Base-by-base conservation (phyloP, 441 rosid genomes). In the Aquilaria agallochum region DNA sequence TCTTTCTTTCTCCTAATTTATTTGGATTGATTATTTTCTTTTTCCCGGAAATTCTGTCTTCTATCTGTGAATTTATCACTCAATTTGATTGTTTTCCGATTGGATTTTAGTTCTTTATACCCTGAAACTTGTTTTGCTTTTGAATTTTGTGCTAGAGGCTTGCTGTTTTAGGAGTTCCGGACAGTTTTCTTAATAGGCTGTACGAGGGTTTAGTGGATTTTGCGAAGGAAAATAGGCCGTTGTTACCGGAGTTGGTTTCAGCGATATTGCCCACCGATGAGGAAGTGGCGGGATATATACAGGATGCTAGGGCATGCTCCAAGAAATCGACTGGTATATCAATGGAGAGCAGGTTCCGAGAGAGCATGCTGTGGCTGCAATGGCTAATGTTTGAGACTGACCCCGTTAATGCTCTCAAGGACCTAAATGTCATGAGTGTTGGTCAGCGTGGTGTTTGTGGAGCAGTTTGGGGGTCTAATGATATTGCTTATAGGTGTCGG, bases 401-500 rank as follows among this genome's bases (percentile, higher is more conserved):
- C 0, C 98, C 99, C 2, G 72, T 53, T n/a, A 32, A 31, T 65
- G 87, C 76, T 32, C 74, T 90, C 63, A 75, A 65, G 70, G 76
- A 75, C 61, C 77, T 92, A 30, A 82, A 85, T 1, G 74, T 75
- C 58, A 63, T 73, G 67, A 74, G 80, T 68, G 60, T 56, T 60
- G 90, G 85, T 48, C 84, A 76, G 70, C 90, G 89, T 46, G 99
- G 96, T 66, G 98, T 95, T 68, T 95, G 99, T 72, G 99, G 92
- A 31, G 84, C 96, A n/a, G 98, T 95, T 64, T 95, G 98, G 99
- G 99, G 96, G 60, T 63, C 50, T 14, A 80, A 85, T 78, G 99
- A 95, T 78, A 80, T 95, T 64, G 99, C 99, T 5, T 95, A 86
- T 73, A 76, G 82, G 75, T 95, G 99, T 69, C 73, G 87, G 70